These are phyloP conservation scores for Mangifera indica DNA, from an alignment of 345 rosid species.

Conservation along the genomic window DNA sequence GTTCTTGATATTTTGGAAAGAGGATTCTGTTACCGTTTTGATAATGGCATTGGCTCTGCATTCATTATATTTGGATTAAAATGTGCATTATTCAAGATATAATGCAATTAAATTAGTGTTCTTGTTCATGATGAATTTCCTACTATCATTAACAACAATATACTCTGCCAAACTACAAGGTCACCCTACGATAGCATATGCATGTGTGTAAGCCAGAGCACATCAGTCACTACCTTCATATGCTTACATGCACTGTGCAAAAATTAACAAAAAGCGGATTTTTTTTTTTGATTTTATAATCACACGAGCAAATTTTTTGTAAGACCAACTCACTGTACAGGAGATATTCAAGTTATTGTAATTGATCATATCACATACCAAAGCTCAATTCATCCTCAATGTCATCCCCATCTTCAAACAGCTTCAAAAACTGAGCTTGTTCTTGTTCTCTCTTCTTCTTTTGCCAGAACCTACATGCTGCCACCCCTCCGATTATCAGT, in stretches of 20 bases:
- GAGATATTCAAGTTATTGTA: slow-evolving; percentile 4
- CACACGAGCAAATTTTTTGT: slow-evolving; percentile 26
- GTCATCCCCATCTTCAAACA: slow-evolving; percentile 91
- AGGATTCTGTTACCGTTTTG: too few species aligned
- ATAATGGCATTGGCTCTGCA: too few species aligned
- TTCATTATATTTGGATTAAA: too few species aligned
- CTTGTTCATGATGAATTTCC: background rate
- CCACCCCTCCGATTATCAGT: slow-evolving; percentile 33
- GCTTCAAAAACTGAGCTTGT: slow-evolving; percentile 80
- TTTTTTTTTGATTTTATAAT: background rate
- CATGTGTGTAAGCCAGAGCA: background rate
- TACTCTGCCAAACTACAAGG: background rate
- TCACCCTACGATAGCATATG: background rate
- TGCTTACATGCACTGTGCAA: slow-evolving; percentile 7
- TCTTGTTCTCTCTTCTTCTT: slow-evolving; percentile 80
- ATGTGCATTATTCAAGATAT: too few species aligned
- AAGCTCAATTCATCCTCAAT: slow-evolving; percentile 80
- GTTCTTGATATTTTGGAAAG: too few species aligned
- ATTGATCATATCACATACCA: slow-evolving; percentile 32
- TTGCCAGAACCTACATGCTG: slow-evolving; percentile 56
- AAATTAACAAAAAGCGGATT: background rate
- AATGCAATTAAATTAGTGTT: too few species aligned
- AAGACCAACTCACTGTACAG: slow-evolving; percentile 35
- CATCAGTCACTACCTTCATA: background rate
- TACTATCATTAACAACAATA: background rate